Conservation (phyloP, 2,329 filamentous ascomycete species). For the Aspergillus spinulosporus region DNA sequence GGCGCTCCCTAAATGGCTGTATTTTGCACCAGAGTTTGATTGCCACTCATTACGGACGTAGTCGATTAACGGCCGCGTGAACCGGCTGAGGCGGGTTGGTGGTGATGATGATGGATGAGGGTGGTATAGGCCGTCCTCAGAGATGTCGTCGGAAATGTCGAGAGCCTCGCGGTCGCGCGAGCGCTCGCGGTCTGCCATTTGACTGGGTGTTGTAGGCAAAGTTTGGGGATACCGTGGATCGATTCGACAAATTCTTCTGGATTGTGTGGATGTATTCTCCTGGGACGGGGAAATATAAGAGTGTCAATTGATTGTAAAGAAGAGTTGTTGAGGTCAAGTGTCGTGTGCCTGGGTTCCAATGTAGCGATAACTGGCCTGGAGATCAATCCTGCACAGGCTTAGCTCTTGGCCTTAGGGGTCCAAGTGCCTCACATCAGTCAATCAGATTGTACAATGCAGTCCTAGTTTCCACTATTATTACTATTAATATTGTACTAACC, state of each 20-base stretch:
- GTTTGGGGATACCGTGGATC: background rate
- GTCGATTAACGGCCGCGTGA: slow-evolving; percentile 38
- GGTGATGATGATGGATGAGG: slow-evolving; percentile 15
- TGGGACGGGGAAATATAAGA: too few relatives aligned
- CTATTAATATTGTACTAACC: background rate
- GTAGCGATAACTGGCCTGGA: background rate
- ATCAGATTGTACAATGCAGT: background rate
- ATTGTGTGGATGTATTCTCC: too few relatives aligned
- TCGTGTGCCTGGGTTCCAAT: slow-evolving; percentile 1
- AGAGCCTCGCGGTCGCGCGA: slow-evolving; percentile 28
- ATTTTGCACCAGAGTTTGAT: slow-evolving; percentile 22
- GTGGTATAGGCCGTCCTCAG: slow-evolving; percentile 23
- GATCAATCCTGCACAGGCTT: background rate
- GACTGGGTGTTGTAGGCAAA: background rate
- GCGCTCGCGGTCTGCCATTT: slow-evolving; percentile 7
- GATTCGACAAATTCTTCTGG: background rate
- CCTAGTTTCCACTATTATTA: background rate
- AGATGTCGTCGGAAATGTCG: slow-evolving; percentile 37
- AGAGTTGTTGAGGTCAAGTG: background rate
- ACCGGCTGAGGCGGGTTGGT: slow-evolving; percentile 17
- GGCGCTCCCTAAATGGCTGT: slow-evolving; percentile 18
- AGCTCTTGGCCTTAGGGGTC: background rate
- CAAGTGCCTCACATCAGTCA: background rate
- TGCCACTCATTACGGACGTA: slow-evolving; percentile 44
- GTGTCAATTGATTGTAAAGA: background rate